Evolutionary conservation across 805 yeast genomes (phyloP).

Genomic region (Candida sphagnicola): DNA sequence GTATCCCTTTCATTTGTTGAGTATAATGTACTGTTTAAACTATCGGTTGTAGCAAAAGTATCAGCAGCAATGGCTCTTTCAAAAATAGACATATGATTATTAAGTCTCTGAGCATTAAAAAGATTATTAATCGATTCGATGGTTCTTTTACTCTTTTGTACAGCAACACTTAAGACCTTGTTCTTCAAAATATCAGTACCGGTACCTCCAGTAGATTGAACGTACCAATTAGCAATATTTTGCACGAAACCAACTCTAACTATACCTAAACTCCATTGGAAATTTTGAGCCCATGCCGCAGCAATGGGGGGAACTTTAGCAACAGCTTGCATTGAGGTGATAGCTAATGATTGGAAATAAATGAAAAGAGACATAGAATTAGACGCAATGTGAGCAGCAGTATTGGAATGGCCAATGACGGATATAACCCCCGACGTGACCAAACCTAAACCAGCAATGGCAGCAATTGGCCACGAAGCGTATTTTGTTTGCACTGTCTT

Average conservation of each 20-base stretch:
- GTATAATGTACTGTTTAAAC: slow-evolving; percentile 47
- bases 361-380: slow-evolving; percentile 89
- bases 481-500: slow-evolving; percentile 90
- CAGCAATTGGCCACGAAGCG: slow-evolving; percentile 96
- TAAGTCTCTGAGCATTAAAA: slow-evolving; percentile 9
- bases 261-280: slow-evolving; percentile 94
- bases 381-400: slow-evolving; percentile 97
- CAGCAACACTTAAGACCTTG: slow-evolving; percentile 71
- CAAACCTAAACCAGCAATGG: slow-evolving; percentile 82
- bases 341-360: slow-evolving; percentile 90
- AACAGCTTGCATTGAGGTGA: slow-evolving; percentile 94
- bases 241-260: slow-evolving; percentile 77
- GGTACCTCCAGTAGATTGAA: slow-evolving; percentile 89
- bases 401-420: slow-evolving; percentile 81
- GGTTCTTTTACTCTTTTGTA: slow-evolving; percentile 54
- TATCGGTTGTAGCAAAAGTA: slow-evolving; percentile 41
- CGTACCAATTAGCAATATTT: slow-evolving; percentile 84
- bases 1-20: slow-evolving; percentile 68
- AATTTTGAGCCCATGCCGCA: slow-evolving; percentile 96
- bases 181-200: slow-evolving; percentile 73
- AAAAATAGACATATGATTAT: slow-evolving; percentile 10
- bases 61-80: slow-evolving; percentile 18
- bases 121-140: slow-evolving; percentile 10
- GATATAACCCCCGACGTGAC: slow-evolving; percentile 84
- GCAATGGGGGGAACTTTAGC: slow-evolving; percentile 93